These are phyloP conservation scores for Polyporus tsugae DNA, from an alignment of 1,284 basidiomycete species.

Conservation along the genomic window DNA sequence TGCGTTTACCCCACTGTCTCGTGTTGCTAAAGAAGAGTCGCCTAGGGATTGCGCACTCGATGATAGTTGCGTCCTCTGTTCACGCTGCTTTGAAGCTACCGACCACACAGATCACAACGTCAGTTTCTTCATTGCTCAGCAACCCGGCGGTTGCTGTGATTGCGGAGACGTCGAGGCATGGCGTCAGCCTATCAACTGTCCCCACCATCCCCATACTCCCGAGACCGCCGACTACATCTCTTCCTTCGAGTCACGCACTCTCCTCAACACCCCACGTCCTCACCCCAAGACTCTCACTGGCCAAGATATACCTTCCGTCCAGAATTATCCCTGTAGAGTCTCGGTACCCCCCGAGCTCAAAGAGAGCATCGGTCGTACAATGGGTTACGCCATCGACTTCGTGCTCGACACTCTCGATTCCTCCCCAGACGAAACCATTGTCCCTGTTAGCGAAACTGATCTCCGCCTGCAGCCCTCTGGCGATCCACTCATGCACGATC, in stretches of 20 bases:
- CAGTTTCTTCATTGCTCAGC: slow-evolving; percentile 90
- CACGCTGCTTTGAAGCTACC: slow-evolving; percentile 87
- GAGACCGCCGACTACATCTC: slow-evolving; percentile 39
- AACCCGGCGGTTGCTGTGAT: slow-evolving; percentile 92
- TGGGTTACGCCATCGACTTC: slow-evolving; percentile 85
- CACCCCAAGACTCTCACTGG: slow-evolving; percentile 49
- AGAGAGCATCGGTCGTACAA: slow-evolving; percentile 75
- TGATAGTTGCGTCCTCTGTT: slow-evolving; percentile 88
- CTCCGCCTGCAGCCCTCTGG: slow-evolving; percentile 76
- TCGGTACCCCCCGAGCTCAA: slow-evolving; percentile 70
- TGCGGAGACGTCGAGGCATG: slow-evolving; percentile 92
- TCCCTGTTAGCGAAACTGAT: slow-evolving; percentile 75
- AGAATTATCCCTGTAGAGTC: slow-evolving; percentile 63
- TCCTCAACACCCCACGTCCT: slow-evolving; percentile 40
- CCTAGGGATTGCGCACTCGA: slow-evolving; percentile 87
- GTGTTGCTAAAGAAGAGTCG: slow-evolving; percentile 4
- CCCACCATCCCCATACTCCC: slow-evolving; percentile 63
- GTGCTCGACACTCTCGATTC: slow-evolving; percentile 87
- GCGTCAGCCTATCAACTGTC: slow-evolving; percentile 72
- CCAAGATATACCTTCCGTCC: slow-evolving; percentile 63
- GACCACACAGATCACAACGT: slow-evolving; percentile 89
- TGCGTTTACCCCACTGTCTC: slow-evolving; percentile 4
- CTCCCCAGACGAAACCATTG: slow-evolving; percentile 81
- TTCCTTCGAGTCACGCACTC: slow-evolving; percentile 38
- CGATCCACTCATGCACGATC: slow-evolving; percentile 78